These are phyloP conservation scores for Sugiyamaella boreocaroliniensis DNA, from an alignment of 805 yeast species.

Conservation along the genomic window DNA sequence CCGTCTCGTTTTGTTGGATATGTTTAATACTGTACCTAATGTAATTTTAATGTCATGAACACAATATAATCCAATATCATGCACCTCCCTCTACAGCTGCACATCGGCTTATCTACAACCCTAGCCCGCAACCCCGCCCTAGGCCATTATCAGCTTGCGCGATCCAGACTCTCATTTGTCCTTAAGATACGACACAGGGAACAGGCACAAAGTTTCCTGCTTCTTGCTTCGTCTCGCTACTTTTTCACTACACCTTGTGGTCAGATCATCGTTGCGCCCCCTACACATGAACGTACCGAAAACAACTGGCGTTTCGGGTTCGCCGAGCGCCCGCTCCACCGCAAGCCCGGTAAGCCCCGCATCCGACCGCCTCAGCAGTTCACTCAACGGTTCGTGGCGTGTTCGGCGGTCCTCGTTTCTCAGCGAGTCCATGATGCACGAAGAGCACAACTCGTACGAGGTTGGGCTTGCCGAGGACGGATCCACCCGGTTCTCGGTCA, in stretches of 20 bases:
- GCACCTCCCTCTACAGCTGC: too few species aligned
- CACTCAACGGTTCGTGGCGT: conserved; percentile 10
- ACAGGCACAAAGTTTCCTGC: too few species aligned
- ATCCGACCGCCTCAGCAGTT: not conserved
- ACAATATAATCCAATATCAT: too few species aligned
- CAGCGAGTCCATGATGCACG: conserved; percentile 24
- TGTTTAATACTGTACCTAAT: not conserved
- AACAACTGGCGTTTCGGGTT: not conserved
- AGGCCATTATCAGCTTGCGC: not conserved
- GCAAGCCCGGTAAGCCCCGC: not conserved
- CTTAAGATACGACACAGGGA: too few species aligned
- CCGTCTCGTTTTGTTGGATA: not conserved
- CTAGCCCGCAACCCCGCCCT: not conserved
- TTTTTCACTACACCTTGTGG: not conserved
- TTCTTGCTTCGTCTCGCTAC: too few species aligned
- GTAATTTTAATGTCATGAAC: not conserved
- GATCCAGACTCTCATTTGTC: not conserved
- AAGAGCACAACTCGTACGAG: conserved; percentile 20
- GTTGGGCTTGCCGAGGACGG: conserved; percentile 22
- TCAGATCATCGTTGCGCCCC: not conserved
- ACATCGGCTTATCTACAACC: not conserved
- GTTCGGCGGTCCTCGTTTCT: conserved; percentile 21
- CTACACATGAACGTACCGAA: not conserved
- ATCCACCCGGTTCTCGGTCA: conserved; percentile 18
- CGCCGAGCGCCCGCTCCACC: not conserved